Evolutionary conservation across 1,284 basidiomycete genomes (phyloP).

Genomic region (Ganoderma resinaceum): DNA sequence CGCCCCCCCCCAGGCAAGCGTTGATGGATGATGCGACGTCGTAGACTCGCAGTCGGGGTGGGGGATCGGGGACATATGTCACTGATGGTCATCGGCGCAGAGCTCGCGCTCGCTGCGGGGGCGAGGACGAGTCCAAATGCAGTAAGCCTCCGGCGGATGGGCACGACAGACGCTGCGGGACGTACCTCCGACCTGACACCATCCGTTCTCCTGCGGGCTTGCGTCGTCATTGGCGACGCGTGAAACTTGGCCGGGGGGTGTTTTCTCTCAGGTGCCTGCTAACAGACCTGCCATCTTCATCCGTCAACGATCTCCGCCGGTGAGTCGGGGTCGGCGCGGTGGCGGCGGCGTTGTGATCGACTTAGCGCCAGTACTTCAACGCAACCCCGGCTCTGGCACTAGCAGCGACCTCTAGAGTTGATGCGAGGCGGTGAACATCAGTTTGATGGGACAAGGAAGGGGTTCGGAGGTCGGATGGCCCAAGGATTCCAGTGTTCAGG

Average conservation of each 20-base stretch:
- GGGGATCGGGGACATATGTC: not conserved
- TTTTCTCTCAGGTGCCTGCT: not conserved
- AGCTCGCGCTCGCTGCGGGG: not conserved
- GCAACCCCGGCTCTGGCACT: too few species aligned
- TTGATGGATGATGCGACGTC: not conserved
- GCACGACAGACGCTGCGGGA: not conserved
- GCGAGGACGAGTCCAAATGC: not conserved
- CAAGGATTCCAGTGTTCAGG: not conserved
- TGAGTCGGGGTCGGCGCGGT: too few species aligned
- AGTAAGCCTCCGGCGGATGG: not conserved
- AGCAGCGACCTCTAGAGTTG: not conserved
- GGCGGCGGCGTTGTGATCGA: not conserved
- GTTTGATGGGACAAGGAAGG: not conserved
- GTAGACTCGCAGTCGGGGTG: not conserved
- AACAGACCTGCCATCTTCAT: not conserved
- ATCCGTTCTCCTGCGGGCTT: not conserved
- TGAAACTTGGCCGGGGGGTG: not conserved
- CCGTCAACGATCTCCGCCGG: too few species aligned
- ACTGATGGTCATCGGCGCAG: not conserved
- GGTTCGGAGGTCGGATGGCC: not conserved
- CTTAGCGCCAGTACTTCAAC: not conserved
- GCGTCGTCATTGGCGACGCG: not conserved
- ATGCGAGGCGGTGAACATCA: not conserved
- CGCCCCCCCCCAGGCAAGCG: not conserved
- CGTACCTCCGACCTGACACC: not conserved